Conservation (phyloP, 2,329 filamentous ascomycete species). For the Nemania sp. region DNA sequence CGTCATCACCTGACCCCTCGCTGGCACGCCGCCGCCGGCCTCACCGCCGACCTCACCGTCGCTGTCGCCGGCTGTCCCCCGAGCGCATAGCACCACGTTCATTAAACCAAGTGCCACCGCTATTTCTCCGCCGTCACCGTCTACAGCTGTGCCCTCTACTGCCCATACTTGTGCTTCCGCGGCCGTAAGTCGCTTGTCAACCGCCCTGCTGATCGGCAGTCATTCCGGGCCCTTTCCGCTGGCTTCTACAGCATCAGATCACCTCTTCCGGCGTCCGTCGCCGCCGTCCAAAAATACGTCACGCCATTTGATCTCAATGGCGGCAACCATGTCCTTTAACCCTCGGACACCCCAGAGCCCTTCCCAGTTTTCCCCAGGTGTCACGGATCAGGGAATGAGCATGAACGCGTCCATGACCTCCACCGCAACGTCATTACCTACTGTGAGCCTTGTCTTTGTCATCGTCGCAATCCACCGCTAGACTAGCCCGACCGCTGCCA, state of each 20-base stretch:
- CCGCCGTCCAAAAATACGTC: constrained; percentile 16
- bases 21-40: background rate
- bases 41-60: background rate
- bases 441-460: constrained; percentile 39
- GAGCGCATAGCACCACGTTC: constrained; percentile 12
- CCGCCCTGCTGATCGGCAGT: constrained; percentile 16
- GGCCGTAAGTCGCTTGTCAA: background rate
- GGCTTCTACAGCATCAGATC: constrained; percentile 18
- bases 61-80: background rate
- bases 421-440: constrained; percentile 60
- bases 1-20: too few species aligned
- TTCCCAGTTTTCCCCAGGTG: constrained; percentile 63
- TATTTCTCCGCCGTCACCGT: constrained; percentile 10
- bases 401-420: constrained; percentile 57
- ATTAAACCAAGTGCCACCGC: background rate
- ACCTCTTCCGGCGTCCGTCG: constrained; percentile 6
- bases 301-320: constrained; percentile 40
- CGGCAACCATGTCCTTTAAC: constrained; percentile 65
- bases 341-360: constrained; percentile 71
- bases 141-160: background rate
- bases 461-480: background rate
- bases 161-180: background rate
- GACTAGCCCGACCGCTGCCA: background rate
- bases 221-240: constrained; percentile 16
- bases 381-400: constrained; percentile 56